Evolutionary conservation across 257 asterid genomes (phyloP).

Genomic region (Penstemon barbatus): DNA sequence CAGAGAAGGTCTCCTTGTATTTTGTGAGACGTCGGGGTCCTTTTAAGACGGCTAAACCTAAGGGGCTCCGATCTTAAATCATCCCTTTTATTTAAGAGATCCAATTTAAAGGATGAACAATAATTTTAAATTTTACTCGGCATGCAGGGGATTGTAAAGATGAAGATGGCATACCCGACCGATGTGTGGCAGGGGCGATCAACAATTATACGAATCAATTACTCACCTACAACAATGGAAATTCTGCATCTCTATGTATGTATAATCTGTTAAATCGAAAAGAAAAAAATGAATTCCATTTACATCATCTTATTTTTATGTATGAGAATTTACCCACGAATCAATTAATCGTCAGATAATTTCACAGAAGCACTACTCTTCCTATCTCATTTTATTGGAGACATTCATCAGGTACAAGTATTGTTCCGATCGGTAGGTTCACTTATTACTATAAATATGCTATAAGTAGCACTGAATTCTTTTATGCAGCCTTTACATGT

Average conservation of each 20-base stretch:
- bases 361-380: constrained; percentile 80
- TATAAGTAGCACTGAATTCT: neutral
- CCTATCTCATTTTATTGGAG: constrained; percentile 85
- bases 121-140: neutral
- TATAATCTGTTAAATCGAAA: no score
- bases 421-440: no score
- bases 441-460: neutral
- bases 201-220: constrained; percentile 88
- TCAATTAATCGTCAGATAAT: constrained; percentile 52
- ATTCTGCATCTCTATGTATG: constrained; percentile 51
- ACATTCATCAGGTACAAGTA: constrained; percentile 72
- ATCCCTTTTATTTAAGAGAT: no score
- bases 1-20: no score
- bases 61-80: no score
- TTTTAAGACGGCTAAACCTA: no score
- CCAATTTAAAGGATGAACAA: neutral
- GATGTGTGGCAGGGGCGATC: constrained; percentile 92
- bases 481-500: constrained; percentile 76
- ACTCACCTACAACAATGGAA: constrained; percentile 36
- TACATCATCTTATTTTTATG: neutral
- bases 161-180: constrained; percentile 58
- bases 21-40: no score
- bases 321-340: neutral
- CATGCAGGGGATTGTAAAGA: constrained; percentile 85
- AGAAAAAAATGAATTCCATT: neutral